A percentile compares a stretch with the other conserved stretches of the same genome.
phyloP scores from a whole-genome alignment of 176 grass and related monocot genomes.

The Carex littledalei region DNA sequence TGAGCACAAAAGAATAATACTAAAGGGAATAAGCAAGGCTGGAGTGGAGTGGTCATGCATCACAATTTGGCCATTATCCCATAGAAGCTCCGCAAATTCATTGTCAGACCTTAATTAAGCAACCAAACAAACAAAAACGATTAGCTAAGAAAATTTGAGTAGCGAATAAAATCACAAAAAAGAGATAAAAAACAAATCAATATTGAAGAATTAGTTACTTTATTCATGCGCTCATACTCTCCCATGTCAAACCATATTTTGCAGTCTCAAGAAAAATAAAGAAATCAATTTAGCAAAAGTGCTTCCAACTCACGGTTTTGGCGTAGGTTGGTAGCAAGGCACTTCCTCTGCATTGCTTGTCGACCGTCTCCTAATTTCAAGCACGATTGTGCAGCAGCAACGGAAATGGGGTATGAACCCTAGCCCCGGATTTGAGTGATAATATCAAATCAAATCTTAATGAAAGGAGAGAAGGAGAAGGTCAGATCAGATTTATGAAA shows the following conservation, averaged over 20 bases:
- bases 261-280: conserved; percentile 45
- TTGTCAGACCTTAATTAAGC: conserved; percentile 17
- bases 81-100: conserved; percentile 37
- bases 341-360: too few relatives aligned
- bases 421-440: too few relatives aligned
- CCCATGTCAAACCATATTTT: conserved; percentile 99
- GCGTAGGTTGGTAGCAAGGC: too few relatives aligned
- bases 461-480: too few relatives aligned
- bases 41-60: conserved; percentile 15
- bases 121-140: background rate
- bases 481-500: too few relatives aligned
- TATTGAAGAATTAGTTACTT: conserved; percentile 40
- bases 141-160: background rate
- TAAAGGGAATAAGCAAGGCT: background rate
- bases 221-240: conserved; percentile 93
- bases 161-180: background rate
- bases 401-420: too few relatives aligned
- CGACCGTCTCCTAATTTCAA: too few relatives aligned
- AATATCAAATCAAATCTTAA: too few relatives aligned
- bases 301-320: too few relatives aligned
- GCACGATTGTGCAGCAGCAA: too few relatives aligned
- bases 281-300: too few relatives aligned
- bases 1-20: background rate
- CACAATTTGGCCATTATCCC: conserved; percentile 43
- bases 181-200: background rate